Evolutionary conservation across 768 basidiomycete species (phyloP), one percentile per base, ranked within the genome.

Genomic region (Tulasnella sp.): DNA sequence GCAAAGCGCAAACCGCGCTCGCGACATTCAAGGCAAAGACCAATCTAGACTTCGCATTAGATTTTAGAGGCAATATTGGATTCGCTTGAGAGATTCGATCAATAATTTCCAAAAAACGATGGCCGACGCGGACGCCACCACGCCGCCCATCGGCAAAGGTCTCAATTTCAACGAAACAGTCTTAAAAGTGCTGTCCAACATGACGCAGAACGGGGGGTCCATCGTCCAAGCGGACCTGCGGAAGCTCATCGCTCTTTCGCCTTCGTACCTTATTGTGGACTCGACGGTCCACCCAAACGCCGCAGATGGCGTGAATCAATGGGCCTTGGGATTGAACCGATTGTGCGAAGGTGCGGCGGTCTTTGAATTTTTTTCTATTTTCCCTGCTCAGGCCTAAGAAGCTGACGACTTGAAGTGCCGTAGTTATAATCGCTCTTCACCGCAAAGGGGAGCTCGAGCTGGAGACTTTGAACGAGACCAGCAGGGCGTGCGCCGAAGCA

Each of bases 211-310:
- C 3, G 87, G 88, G 2, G 83, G 83, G 28, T 76, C 85, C 2
- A 89, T 94, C 42, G 90, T 93, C 85, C 94, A 95, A 86, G 83
- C 83, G 20, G 83, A 89, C 50, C 87, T 95, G 60, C 90, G 92
- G 79, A 90, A 90, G 50, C 93, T 91, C 83, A 87, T 95, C 73
- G 89, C 88, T 22, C 90, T 94, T 54, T 89, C 94, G 20, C 92
- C 94, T 1, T 93, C 94, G n/a, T 94, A 92, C 84, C 90, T 95
- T 72, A 85, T 96, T 80, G 91, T 93, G 18, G 94, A 96, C 85
- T 89, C 89, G 0, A 91, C 90, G 80, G 94, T 88, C 82, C 91
- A 91, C 83, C 87, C 90, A 24, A 80, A 79, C 16, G 41, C 73
- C 0, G 88, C 89, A 48, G 84, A 84, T 0, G 94, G 93, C 0